Conservation (phyloP, 345 rosid species). For the Pugionium cornutum region DNA sequence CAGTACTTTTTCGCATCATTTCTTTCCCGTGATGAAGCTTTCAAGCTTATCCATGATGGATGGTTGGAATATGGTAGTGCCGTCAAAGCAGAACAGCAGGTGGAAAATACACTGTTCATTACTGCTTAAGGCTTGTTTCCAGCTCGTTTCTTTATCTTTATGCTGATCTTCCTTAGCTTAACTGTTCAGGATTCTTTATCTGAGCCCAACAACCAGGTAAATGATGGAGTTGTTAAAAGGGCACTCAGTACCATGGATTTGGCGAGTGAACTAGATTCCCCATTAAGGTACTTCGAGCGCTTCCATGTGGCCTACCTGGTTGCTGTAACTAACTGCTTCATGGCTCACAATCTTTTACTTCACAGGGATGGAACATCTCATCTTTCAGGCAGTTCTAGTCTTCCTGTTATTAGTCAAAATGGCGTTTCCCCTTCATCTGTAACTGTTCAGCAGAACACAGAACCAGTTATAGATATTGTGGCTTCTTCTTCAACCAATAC, state of each 20-base stretch:
- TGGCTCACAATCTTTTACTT: slow-evolving; percentile 28
- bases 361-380: slow-evolving; percentile 53
- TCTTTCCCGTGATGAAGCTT: slow-evolving; percentile 81
- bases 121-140: slow-evolving; percentile 24
- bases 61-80: slow-evolving; percentile 56
- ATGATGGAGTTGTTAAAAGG: slow-evolving; percentile 55
- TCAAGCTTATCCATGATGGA: slow-evolving; percentile 67
- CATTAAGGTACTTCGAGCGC: slow-evolving; percentile 51
- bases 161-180: slow-evolving; percentile 17
- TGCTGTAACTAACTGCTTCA: slow-evolving; percentile 21
- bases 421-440: slow-evolving; percentile 39
- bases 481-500: slow-evolving; percentile 47
- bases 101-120: slow-evolving; percentile 54
- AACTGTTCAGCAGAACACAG: slow-evolving; percentile 39
- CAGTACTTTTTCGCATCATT: slow-evolving; percentile 84
- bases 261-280: slow-evolving; percentile 42
- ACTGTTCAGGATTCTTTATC: slow-evolving; percentile 55
- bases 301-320: slow-evolving; percentile 14
- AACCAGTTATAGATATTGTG: slow-evolving; percentile 34
- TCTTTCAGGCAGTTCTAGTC: slow-evolving; percentile 43
- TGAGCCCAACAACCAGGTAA: slow-evolving; percentile 57
- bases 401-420: slow-evolving; percentile 45
- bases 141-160: slow-evolving; percentile 7
- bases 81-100: slow-evolving; percentile 28
- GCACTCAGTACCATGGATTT: slow-evolving; percentile 42